phyloP scores from a whole-genome alignment of 345 rosid genomes.

The Salix koriyanagi region DNA sequence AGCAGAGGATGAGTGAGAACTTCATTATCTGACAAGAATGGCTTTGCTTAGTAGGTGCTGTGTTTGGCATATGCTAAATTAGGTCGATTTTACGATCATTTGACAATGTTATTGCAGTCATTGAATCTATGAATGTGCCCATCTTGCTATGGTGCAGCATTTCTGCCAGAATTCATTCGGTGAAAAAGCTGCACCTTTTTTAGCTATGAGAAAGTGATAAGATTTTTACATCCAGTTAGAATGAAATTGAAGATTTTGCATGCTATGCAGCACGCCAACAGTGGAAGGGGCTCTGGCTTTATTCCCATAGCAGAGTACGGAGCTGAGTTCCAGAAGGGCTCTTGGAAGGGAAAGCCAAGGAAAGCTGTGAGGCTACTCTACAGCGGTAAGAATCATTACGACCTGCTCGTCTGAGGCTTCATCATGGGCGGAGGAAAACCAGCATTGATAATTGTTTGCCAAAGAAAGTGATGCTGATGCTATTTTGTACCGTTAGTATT shows the following conservation, averaged over 20 bases:
- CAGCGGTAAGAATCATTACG: constrained; percentile 82
- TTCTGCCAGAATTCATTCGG: too few relatives aligned
- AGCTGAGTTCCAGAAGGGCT: constrained; percentile 54
- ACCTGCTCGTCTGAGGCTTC: constrained; percentile 51
- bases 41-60: not conserved
- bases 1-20: not conserved
- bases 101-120: too few relatives aligned
- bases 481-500: not conserved
- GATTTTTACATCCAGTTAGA: not conserved
- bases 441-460: not conserved
- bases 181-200: too few relatives aligned
- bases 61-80: not conserved
- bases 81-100: too few relatives aligned
- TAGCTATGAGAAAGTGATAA: not conserved
- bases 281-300: constrained; percentile 63
- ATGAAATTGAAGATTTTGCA: not conserved
- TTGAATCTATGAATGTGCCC: too few relatives aligned
- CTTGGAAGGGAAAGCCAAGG: constrained; percentile 44
- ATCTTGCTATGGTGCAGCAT: too few relatives aligned
- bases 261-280: constrained; percentile 48
- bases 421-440: not conserved
- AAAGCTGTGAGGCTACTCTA: constrained; percentile 79
- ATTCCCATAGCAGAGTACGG: constrained; percentile 85
- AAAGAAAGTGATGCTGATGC: not conserved
- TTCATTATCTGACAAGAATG: not conserved